A percentile compares a stretch with the other conserved stretches of the same genome.
Evolutionary conservation across 306 rosid species (phyloP).

Genomic region (Inga oerstediana): DNA sequence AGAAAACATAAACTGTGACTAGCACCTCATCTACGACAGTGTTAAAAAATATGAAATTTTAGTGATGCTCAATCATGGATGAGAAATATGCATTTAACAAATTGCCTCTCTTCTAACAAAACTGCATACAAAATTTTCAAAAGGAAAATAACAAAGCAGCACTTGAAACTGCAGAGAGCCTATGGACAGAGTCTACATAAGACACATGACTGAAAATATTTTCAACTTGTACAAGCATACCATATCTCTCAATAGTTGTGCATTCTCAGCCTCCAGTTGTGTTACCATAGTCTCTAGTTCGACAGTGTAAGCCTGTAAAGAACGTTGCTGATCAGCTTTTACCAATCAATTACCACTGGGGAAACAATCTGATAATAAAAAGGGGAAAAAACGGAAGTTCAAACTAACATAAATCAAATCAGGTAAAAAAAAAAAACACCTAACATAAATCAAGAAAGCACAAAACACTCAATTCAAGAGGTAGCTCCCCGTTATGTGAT

Average conservation of each 20-base stretch:
- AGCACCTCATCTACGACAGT: background rate
- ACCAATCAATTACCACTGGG: background rate
- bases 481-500: background rate
- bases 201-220: background rate
- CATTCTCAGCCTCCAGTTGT: slow-evolving; percentile 71
- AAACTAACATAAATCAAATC: background rate
- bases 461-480: background rate
- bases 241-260: slow-evolving; percentile 56
- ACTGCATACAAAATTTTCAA: background rate
- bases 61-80: background rate
- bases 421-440: too few relatives aligned
- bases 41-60: background rate
- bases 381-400: background rate
- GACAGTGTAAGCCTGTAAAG: slow-evolving; percentile 67
- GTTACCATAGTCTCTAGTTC: slow-evolving; percentile 76
- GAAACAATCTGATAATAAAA: background rate
- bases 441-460: background rate
- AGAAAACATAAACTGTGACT: background rate
- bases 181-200: background rate
- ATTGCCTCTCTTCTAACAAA: background rate
- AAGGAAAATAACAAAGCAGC: background rate
- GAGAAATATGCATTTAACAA: background rate
- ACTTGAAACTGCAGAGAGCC: background rate
- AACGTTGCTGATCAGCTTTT: background rate
- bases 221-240: slow-evolving; percentile 34